Conservation (phyloP, 331 rosid species). For the Telfairia occidentalis region DNA sequence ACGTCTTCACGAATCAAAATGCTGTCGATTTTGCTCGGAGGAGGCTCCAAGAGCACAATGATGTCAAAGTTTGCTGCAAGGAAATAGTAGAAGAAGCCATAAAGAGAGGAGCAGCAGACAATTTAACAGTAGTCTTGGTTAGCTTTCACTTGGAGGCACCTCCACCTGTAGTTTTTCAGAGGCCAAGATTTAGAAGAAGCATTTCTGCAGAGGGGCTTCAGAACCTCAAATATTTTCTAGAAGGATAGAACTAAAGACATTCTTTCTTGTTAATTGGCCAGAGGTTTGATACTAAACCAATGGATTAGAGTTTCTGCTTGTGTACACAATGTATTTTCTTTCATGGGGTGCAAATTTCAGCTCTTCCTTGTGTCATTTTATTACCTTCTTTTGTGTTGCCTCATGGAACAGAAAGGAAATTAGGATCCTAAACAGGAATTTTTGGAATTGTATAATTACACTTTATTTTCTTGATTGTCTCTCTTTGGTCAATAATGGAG, state of each 20-base stretch:
- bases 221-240: conserved; percentile 40
- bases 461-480: background rate
- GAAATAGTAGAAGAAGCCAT: conserved; percentile 68
- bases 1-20: conserved; percentile 60
- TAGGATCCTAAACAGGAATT: background rate
- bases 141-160: conserved; percentile 77
- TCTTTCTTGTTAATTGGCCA: background rate
- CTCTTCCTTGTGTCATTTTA: conserved; percentile 4
- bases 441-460: conserved; percentile 10
- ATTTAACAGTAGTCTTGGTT: conserved; percentile 65
- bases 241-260: conserved; percentile 18
- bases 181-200: conserved; percentile 56
- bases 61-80: conserved; percentile 65
- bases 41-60: conserved; percentile 73
- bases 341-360: conserved; percentile 1
- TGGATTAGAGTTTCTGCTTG: background rate
- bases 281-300: background rate
- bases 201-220: conserved; percentile 81
- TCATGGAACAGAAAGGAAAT: background rate
- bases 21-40: conserved; percentile 61
- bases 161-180: conserved; percentile 36
- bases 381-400: background rate
- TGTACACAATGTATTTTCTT: conserved; percentile 1
- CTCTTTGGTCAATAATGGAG: conserved; percentile 3
- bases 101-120: conserved; percentile 54